Evolutionary conservation across 208 protist genomes (phyloP), one percentile per base, ranked within the genome.

Genomic region (Trypanosoma rangeli): DNA sequence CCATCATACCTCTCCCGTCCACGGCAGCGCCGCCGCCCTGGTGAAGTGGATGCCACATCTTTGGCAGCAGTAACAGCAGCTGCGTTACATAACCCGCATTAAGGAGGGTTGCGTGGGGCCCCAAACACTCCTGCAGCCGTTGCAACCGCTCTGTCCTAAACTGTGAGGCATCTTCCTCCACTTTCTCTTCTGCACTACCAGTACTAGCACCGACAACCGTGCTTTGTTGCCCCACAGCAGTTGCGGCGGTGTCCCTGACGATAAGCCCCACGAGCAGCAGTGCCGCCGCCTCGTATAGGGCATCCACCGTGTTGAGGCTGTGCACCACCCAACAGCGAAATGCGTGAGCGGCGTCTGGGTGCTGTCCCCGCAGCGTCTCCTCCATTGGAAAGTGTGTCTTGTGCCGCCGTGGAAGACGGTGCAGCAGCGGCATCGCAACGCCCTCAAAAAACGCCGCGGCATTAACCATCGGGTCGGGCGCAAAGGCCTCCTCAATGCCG

Each of bases 291-390:
- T 55, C 55, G 20, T 60, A 18, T 46, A 70, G 26, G 5, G 65
- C 9, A 20, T 62, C 65, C 24, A 28, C 33, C 5, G 44, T 53
- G 28, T 70, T 55, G 18, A 70, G 65, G 26, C 24, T 46, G 9
- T 70, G 13, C 5, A 70, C 50, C 22, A 70, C 18, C 65, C 65
- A 70, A 39, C 24, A 52, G 24, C 52, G 48, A 70, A 70, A 70
- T n/a, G 39, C 44, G 39, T 70, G 50, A 3, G n/a, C 18, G 28
- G 35, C 48, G 26, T 48, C 31, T 1, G 18, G 35, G 1, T 24
- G 24, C 22, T 44, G 33, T 39, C 39, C 16, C 28, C 39, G 35
- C 26, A 70, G 24, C 37, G 56, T 62, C 48, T 70, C 55, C n/a
- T 70, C 65, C 13, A 70, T 46, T 42, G 65, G 50, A 24, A 55